Base-by-base conservation (phyloP, 805 yeast genomes). In the Myxozyma sirexii region DNA sequence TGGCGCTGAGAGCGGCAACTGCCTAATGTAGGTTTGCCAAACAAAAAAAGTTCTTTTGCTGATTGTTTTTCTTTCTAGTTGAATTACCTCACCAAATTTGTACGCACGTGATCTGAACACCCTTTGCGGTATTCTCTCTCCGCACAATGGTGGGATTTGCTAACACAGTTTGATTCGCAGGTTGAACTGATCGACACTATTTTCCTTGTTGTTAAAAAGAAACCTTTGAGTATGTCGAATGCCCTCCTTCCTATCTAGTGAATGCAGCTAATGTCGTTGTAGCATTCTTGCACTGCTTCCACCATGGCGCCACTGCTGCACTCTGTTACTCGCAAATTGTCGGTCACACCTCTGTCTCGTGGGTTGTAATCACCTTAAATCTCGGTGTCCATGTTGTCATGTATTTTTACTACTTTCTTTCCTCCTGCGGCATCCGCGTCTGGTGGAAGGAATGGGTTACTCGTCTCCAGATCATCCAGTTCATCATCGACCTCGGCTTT, bases 361-460 rank as follows among this genome's bases (percentile, higher is more conserved):
- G 98, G 97, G 97, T 93, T 37, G 96, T 94, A 59, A 93, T 93
- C 71, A 75, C 87, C 33, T 81, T 93, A 70, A 93, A 93, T 81
- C 81, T 93, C 76, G 88, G 85, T 54, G 98, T 93, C 52, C 98
- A 93, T 72, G 96, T 92, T 52, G 84, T 93, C 58, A 94, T 93
- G 99, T 93, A 93, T 83, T 93, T 91, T 88, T 93, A 93, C 83
- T 93, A 94, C 80, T 91, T 92, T 80, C 80, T 93, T 70, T 82
- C 94, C 54, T 89, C 97, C 21, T 83, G 96, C 73, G 97, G 97
- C 59, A 89, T 92, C 72, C 86, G 90, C 71, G 97, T 93, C 56
- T 92, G 97, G 97, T 93, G 99, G 99, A 93, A 94, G 79, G 96
- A 92, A 79, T 93, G 97, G 97, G 97, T 93, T 67, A 93, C 99